Base-by-base conservation (phyloP, 2,329 filamentous ascomycete species). In the Diplodia mutila region DNA sequence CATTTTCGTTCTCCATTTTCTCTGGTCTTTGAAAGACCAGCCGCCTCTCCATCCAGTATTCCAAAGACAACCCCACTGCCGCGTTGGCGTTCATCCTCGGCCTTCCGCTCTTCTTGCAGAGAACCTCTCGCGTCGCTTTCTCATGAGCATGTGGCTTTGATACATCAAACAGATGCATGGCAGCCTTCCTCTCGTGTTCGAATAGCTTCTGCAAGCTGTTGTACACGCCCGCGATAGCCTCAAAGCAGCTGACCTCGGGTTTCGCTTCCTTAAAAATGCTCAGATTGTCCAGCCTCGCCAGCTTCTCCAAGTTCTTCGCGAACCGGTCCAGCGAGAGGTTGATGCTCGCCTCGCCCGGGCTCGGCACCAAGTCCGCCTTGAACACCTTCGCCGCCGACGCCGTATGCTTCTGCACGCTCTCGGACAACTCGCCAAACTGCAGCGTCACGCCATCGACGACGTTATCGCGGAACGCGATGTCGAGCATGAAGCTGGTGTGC, bases 161-260 rank as follows among this genome's bases (percentile, higher is more conserved):
- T 1, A 73, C 73, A 6, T 73, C 73, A 12, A 77, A 64, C 2
- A 77, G 55, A 1, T 74, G 73, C 27, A 78, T 69, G 12, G 77
- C 75, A 61, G 75, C 71, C 67, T 86, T 83, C 69, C 89, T 80
- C 74, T 95, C 91, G 83, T 91, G 90, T 54, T 87, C 82, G 73
- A 91, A 88, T n/a, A 96, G 80, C 71, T 84, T 88, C 68, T 85
- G 83, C 69, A 95, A 80, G 73, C 90, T 91, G 67, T 85, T 85
- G 76, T 90, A 92, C 6, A 96, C 83, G 3, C 91, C 91, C 4
- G 87, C 88, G 53, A 94, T 83, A 0, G 92, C 92, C 75, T 93
- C 90, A 75, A 92, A 91, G 76, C 91, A 91, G 72, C 92, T 92
- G 8, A 94, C 83, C 5, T 86, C 86, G 1, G 88, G 88, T 37